Base-by-base conservation (phyloP, 1,139 yeast genomes). In the Scheffersomyces illinoinensis region DNA sequence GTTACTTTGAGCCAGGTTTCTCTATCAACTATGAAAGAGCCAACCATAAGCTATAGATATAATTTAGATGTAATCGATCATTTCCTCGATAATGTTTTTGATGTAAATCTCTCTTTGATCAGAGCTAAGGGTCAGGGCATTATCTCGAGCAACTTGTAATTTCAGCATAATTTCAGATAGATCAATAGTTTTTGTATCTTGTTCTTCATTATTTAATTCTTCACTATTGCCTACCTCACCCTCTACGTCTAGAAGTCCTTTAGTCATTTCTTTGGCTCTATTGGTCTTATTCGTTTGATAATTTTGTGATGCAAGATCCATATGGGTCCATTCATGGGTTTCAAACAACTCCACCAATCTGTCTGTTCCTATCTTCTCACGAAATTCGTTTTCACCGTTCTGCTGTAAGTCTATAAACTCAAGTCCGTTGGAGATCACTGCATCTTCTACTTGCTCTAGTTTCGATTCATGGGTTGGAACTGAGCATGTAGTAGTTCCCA, bases 1-100 rank as follows among this genome's bases (percentile, higher is more conserved):
- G 89, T 57, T 84, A 85, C 66, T 85, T 88, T 63, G 83, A 84
- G 33, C 93, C 93, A 0, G 89, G 90, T 0, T 79, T 78, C 66
- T 61, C 69, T 7, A 68, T 86, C n/a, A 68, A 70, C 57, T 82
- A 79, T 59, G 57, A 54, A 2, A 54, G 56, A 14, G 51, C 26
- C n/a, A 48, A 48, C 17, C 24, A 20, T 19, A 20, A 48, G 51
- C 21, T 48, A 48, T 20, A 48, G 17, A 48, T 12, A 19, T 20
- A 50, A 46, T 14, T 61, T 64, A 80, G 58, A 81, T 68, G 66
- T 68, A 79, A 62, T 78, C 76, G 50, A 80, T 71, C 39, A 78
- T 66, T 33, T 79, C 82, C 24, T 75, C 76, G 43, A 80, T 74
- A 18, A 78, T 65, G 33, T 68, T 70, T 20, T 75, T 68, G 6